Base-by-base conservation (phyloP, 164 flowering plant species). In the Houttuynia cordata region DNA sequence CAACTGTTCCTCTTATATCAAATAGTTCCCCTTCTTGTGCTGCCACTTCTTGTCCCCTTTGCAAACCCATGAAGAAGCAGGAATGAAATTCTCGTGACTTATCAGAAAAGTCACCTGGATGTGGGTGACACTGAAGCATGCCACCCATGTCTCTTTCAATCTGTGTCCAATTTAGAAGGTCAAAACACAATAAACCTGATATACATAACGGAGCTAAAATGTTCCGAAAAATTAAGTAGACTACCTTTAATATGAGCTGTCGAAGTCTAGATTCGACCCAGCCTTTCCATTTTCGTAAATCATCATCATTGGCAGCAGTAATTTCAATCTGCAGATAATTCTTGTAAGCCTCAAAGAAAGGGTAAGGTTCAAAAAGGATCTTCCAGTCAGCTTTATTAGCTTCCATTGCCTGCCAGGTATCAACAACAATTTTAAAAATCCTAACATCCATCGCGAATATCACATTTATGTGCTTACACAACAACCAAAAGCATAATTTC, bases 191-290 rank as follows among this genome's bases (percentile, higher is more conserved):
- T 23, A 37, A 25, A 30, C 4, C 37, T 30, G 37, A 30, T 30
- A 30, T 6, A n/a, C n/a, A 30, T 30, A 30, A 30, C 6, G 2
- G 37, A 30, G 37, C 4, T 30, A 30, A 30, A 30, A 2, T 2
- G 41, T 15, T 19, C 14, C 57, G 15, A 10, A n/a, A n/a, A n/a
- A n/a, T n/a, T n/a, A n/a, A n/a, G n/a, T n/a, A n/a, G n/a, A n/a
- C n/a, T 17, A 88, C 97, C 90, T 83, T 91, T 66, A 91, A 61
- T 0, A 90, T 88, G 25, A 91, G 92, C 70, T 76, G 82, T 17
- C 97, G 88, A 22, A 88, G 83, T 49, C 94, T 83, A 64, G 97
- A 91, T 68, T 91, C 92, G 56, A 91, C 92, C 94, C 97, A 91
- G 24, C 97, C 97, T 76, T 86, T 91, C 96, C 96, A 91, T 21